A percentile compares a stretch with the other conserved stretches of the same genome.
Conservation (phyloP, 331 rosid genomes). For the Quercus phellos region DNA sequence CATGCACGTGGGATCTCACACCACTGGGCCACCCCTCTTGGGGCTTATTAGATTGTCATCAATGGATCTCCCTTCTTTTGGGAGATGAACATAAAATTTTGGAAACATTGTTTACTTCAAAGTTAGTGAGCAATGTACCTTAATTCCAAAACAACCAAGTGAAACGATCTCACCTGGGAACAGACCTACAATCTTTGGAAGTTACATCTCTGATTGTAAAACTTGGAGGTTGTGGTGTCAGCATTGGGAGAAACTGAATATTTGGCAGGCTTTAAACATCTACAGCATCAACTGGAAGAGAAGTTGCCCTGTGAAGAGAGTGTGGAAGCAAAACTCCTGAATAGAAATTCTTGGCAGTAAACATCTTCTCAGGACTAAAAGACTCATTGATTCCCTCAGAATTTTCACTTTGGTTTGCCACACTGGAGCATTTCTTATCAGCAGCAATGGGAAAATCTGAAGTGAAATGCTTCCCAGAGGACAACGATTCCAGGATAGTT, state of each 20-base stretch:
- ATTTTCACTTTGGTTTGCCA: conserved; percentile 34
- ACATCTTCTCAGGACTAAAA: conserved; percentile 37
- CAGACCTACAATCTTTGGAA: conserved; percentile 15
- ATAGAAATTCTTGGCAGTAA: conserved; percentile 63
- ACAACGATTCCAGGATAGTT: conserved; percentile 19
- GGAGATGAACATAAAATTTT: not conserved
- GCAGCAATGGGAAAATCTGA: conserved; percentile 17
- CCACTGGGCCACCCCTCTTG: too few relatives aligned
- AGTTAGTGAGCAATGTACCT: conserved; percentile 30
- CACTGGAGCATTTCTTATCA: conserved; percentile 23
- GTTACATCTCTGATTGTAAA: conserved; percentile 21
- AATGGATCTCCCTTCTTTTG: not conserved
- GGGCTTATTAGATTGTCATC: not conserved
- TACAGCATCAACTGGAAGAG: conserved; percentile 94
- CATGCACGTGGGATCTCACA: too few relatives aligned
- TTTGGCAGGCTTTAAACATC: conserved; percentile 37
- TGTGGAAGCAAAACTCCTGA: conserved; percentile 55
- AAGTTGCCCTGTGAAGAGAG: conserved; percentile 80
- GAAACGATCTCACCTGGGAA: conserved; percentile 21
- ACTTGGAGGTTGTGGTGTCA: not conserved
- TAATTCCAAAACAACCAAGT: conserved; percentile 1
- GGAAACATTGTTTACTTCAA: conserved; percentile 3
- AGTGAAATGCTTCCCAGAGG: conserved; percentile 25
- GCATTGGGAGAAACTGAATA: conserved; percentile 17
- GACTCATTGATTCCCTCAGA: conserved; percentile 20